These are phyloP conservation scores for Dryas drummondii DNA, from an alignment of 306 rosid genomes.

Conservation along the genomic window DNA sequence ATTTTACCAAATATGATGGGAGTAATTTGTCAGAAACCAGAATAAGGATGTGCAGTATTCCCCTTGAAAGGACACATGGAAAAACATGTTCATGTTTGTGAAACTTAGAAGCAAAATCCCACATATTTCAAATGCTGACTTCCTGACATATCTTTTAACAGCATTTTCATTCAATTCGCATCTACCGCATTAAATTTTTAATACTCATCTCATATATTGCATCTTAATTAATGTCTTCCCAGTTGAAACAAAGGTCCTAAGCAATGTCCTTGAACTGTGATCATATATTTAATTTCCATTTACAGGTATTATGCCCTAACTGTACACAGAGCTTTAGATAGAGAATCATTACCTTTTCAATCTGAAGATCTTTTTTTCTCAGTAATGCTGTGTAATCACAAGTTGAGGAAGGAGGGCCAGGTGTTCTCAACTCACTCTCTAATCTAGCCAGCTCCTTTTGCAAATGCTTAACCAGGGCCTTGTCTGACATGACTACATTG, in stretches of 20 bases:
- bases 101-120: not conserved
- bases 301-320: not conserved
- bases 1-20: not conserved
- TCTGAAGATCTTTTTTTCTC: conserved; percentile 91
- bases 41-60: not conserved
- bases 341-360: conserved; percentile 68
- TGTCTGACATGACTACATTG: conserved; percentile 98
- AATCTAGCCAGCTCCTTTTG: conserved; percentile 94
- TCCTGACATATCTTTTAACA: not conserved
- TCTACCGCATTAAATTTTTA: not conserved
- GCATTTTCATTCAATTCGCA: not conserved
- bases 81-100: not conserved
- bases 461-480: conserved; percentile 94
- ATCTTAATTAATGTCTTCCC: too few relatives aligned
- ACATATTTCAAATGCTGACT: not conserved
- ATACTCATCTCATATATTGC: not conserved
- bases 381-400: conserved; percentile 63
- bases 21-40: not conserved
- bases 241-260: not conserved
- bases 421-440: conserved; percentile 89
- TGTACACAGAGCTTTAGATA: conserved; percentile 1
- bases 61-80: not conserved
- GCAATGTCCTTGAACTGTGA: not conserved
- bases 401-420: conserved; percentile 57
- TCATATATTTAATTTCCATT: not conserved